Conservation (phyloP, 2,329 filamentous ascomycete species). For the Annulohypoxylon truncatum region DNA sequence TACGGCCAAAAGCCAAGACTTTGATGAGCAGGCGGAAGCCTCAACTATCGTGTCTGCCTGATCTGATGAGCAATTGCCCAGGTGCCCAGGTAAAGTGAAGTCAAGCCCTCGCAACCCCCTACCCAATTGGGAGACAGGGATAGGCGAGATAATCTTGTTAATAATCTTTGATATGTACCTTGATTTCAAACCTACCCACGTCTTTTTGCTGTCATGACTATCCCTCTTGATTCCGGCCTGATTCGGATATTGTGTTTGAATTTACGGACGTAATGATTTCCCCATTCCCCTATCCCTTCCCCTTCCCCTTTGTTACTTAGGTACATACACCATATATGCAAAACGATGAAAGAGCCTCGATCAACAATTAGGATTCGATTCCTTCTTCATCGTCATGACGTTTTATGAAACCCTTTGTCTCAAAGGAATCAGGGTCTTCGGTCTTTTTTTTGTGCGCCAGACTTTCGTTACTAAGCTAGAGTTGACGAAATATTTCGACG, state of each 20-base stretch:
- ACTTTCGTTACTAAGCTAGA: slow-evolving; percentile 22
- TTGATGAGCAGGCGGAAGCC: neutral
- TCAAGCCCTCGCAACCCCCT: slow-evolving; percentile 6
- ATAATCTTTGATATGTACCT: too few relatives aligned
- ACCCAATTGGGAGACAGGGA: slow-evolving; percentile 18
- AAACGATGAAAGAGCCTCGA: slow-evolving; percentile 3
- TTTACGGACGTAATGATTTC: slow-evolving; percentile 13
- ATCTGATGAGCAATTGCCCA: slow-evolving; percentile 13
- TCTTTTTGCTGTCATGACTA: slow-evolving; percentile 11
- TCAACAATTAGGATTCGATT: slow-evolving; percentile 2
- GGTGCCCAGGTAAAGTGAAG: neutral
- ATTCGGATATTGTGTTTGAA: slow-evolving; percentile 21
- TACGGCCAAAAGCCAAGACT: neutral
- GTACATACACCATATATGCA: neutral
- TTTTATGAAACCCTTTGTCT: slow-evolving; percentile 25
- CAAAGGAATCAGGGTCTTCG: slow-evolving; percentile 8
- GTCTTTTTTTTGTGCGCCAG: neutral
- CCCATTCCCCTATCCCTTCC: neutral
- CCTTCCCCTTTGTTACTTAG: neutral
- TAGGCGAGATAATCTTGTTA: slow-evolving; percentile 20
- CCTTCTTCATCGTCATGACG: neutral
- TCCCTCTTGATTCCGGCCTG: slow-evolving; percentile 12
- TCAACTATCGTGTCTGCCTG: slow-evolving; percentile 11
- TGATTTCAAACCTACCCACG: neutral
- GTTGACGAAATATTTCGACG: neutral